Base-by-base conservation (phyloP, 176 grass and related monocot species). In the Dendrocalamus sinicus region DNA sequence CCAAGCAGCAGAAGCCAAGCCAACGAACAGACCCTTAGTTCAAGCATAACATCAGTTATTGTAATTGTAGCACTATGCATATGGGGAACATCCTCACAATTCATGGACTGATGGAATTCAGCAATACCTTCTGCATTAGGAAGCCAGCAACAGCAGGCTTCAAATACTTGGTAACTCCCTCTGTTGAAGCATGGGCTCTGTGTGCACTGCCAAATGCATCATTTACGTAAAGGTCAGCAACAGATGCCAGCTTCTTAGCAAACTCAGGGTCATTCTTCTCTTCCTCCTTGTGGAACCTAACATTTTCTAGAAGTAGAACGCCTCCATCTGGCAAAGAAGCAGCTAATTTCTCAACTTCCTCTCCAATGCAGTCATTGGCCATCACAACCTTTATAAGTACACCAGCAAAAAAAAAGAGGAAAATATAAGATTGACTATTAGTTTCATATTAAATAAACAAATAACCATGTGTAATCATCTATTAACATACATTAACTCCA, bases 101-200 rank as follows among this genome's bases (percentile, higher is more conserved):
- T 22, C 24, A 74, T 73, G 26, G 1, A 68, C 1, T n/a, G 69
- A 70, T 32, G 54, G 9, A 88, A 76, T 88, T 30, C 6, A 19
- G 39, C 17, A 77, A 23, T 86, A 94, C 94, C 92, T 94, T 92
- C 80, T 97, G 94, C 92, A 97, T 97, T 17, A 94, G 94, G 88
- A 94, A 94, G 15, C 94, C 94, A 68, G 92, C 92, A 87, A 97
- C 92, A 83, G 94, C 71, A 74, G 92, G 94, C 73, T 62, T 97
- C 59, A 97, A 81, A 87, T 80, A 94, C 90, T 94, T 97, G 53
- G 94, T 73, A 37, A 97, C 94, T 54, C 94, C 94, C 88, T 97
- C 94, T 12, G 94, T 97, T 46, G 92, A 94, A 87, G 94, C 94
- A 78, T 97, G 94, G 22, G 94, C 92, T 73, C 92, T 90, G 30